Percentiles rank a stretch among this genome's conserved stretches.
phyloP scores from a whole-genome alignment of 306 rosid species.

The Prunus padus region DNA sequence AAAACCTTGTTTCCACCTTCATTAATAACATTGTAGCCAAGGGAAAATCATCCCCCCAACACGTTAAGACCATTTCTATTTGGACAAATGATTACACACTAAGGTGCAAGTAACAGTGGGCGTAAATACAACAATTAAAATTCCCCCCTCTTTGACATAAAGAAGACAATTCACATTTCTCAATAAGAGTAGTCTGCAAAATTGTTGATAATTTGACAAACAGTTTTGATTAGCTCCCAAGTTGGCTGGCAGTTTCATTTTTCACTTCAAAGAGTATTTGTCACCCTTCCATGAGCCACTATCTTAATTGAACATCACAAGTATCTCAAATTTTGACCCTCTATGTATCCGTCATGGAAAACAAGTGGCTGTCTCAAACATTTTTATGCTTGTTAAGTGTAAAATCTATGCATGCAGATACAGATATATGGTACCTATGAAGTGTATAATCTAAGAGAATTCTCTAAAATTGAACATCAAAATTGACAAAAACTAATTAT shows the following conservation, averaged over 20 bases:
- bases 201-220: not conserved
- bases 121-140: not conserved
- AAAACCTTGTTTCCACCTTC: not conserved
- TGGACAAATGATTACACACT: not conserved
- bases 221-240: not conserved
- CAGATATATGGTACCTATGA: not conserved
- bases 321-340: not conserved
- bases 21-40: not conserved
- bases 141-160: not conserved
- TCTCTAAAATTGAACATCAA: not conserved
- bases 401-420: not conserved
- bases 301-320: not conserved
- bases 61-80: not conserved
- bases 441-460: not conserved
- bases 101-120: no score
- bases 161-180: not conserved
- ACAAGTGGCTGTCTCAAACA: not conserved
- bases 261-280: not conserved
- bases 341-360: not conserved
- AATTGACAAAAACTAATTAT: not conserved
- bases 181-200: not conserved
- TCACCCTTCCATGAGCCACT: conserved; percentile 1
- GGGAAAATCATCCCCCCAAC: not conserved
- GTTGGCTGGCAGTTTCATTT: not conserved
- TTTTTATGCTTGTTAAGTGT: not conserved